Percentiles rank a stretch among this genome's conserved stretches.
Evolutionary conservation across 768 basidiomycete species (phyloP).

Genomic region (Auricularia sp.): DNA sequence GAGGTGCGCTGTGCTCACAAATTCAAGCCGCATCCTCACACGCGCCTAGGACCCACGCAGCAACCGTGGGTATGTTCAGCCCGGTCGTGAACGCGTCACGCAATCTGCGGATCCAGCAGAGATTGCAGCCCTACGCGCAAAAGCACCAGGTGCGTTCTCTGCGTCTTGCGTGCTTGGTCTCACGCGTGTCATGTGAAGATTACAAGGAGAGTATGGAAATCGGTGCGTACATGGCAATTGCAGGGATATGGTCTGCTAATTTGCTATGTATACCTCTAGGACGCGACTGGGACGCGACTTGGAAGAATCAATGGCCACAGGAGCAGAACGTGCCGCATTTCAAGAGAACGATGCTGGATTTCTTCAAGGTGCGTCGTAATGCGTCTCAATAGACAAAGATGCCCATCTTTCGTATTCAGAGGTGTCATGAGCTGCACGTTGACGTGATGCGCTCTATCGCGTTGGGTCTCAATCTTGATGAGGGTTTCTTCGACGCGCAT

Average conservation of each 20-base stretch:
- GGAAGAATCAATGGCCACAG: constrained; percentile 75
- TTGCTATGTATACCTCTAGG: background rate
- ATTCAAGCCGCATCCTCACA: background rate
- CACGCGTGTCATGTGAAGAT: constrained; percentile 26
- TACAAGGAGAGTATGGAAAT: constrained; percentile 86
- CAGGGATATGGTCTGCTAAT: background rate
- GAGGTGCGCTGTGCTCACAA: constrained; percentile 23
- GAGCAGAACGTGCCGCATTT: constrained; percentile 55
- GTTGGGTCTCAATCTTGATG: constrained; percentile 62
- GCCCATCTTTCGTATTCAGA: constrained; percentile 25
- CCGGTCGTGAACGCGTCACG: constrained; percentile 76
- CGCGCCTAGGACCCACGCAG: constrained; percentile 52
- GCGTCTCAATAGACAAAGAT: background rate
- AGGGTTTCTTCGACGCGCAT: constrained; percentile 65
- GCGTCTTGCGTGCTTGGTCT: background rate
- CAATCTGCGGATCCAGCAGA: constrained; percentile 60
- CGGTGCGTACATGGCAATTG: constrained; percentile 25
- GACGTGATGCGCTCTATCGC: constrained; percentile 81
- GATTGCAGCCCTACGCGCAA: constrained; percentile 62
- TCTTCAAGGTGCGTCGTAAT: constrained; percentile 44
- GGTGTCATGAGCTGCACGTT: constrained; percentile 66
- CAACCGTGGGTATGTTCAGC: constrained; percentile 73
- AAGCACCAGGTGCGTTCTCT: constrained; percentile 37
- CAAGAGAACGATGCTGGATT: constrained; percentile 62
- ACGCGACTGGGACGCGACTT: constrained; percentile 65